phyloP scores from a whole-genome alignment of 176 grass and related monocot species.

The Musa schizocarpa region DNA sequence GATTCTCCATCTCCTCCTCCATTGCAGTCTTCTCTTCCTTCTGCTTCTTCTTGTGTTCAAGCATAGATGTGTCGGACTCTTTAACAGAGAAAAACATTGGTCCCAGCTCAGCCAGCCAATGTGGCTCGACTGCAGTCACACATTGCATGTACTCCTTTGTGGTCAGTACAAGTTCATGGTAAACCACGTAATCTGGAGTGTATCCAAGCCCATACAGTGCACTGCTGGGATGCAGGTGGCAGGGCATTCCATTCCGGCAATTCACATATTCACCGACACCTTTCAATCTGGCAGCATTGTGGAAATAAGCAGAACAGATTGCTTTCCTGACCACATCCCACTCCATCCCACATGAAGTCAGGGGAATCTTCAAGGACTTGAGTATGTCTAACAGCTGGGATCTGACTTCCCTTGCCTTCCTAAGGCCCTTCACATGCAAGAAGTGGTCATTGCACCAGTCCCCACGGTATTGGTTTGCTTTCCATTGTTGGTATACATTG shows the following conservation, averaged over 20 bases:
- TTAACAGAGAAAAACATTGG: constrained; percentile 99
- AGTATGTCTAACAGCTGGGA: constrained; percentile 88
- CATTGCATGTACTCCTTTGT: constrained; percentile 99
- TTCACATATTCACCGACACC: constrained; percentile 93
- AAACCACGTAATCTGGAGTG: constrained; percentile 79
- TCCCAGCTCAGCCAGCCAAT: constrained; percentile 87
- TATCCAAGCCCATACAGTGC: constrained; percentile 84
- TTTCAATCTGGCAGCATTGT: constrained; percentile 82
- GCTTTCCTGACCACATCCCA: constrained; percentile 93
- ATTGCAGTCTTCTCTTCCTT: too few relatives aligned
- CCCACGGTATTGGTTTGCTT: constrained; percentile 80
- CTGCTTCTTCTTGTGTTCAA: not conserved
- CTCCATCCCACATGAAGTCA: constrained; percentile 79
- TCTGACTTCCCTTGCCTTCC: constrained; percentile 87
- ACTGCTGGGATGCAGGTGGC: constrained; percentile 87
- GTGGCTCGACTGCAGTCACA: constrained; percentile 77
- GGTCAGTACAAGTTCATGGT: constrained; percentile 88
- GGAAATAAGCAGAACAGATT: constrained; percentile 93
- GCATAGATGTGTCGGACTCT: constrained; percentile 69
- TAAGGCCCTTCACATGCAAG: constrained; percentile 88
- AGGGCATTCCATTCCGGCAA: constrained; percentile 91
- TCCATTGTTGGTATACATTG: constrained; percentile 94
- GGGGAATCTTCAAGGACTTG: constrained; percentile 71
- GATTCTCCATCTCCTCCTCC: constrained; percentile 79
- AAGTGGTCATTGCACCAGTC: constrained; percentile 99